phyloP scores from a whole-genome alignment of 345 rosid species.

The Eucalyptus guilfoylei region DNA sequence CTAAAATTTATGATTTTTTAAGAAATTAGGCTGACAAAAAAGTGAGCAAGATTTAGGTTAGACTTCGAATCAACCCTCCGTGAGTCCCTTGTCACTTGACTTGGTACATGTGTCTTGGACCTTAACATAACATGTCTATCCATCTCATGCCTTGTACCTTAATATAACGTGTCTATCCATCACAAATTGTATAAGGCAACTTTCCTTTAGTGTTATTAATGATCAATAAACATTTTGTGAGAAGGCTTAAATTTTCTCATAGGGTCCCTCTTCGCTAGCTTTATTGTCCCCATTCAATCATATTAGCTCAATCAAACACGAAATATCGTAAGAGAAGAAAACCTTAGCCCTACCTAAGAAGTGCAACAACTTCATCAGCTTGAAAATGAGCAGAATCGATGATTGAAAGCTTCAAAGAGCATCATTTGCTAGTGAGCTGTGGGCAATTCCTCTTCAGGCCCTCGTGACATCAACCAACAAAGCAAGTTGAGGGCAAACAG shows the following conservation, averaged over 20 bases:
- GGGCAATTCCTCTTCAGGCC: background rate
- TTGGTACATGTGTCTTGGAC: background rate
- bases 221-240: background rate
- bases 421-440: background rate
- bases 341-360: background rate
- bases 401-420: background rate
- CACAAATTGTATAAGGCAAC: background rate
- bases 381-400: background rate
- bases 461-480: background rate
- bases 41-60: background rate
- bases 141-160: background rate
- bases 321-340: background rate
- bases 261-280: too few relatives aligned
- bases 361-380: background rate
- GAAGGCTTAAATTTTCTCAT: background rate
- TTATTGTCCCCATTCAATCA: background rate
- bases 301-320: background rate
- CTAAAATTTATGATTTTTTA: background rate
- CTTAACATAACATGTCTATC: background rate
- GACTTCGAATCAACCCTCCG: rapidly evolving
- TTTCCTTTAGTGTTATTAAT: background rate
- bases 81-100: background rate
- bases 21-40: background rate
- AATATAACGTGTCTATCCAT: background rate
- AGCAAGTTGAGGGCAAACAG: background rate